Evolutionary conservation across 306 rosid genomes (phyloP).

Genomic region (Lathyrus sativus): DNA sequence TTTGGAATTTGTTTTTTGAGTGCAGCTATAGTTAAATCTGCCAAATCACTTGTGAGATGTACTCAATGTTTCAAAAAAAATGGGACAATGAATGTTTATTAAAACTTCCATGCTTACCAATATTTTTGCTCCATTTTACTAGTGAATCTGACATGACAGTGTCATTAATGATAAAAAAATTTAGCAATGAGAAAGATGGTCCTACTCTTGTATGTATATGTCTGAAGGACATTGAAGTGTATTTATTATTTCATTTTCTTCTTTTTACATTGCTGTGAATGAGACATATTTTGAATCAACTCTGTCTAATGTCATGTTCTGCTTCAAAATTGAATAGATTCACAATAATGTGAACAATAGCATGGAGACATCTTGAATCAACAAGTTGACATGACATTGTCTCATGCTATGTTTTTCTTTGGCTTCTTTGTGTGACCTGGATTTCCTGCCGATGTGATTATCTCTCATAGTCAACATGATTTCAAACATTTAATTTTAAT

Average conservation of each 20-base stretch:
- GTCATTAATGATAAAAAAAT: conserved; percentile 16
- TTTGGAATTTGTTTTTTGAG: conserved; percentile 45
- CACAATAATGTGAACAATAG: neutral
- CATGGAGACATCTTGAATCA: conserved; percentile 16
- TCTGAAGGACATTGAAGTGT: conserved; percentile 41
- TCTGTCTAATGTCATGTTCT: conserved; percentile 36
- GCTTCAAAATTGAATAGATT: neutral
- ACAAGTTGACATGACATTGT: conserved; percentile 1
- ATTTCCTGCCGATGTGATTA: neutral
- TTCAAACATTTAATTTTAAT: neutral
- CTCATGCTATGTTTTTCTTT: conserved; percentile 37
- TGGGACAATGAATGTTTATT: conserved; percentile 37
- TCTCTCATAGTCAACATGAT: neutral
- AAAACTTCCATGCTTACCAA: conserved; percentile 22
- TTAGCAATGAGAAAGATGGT: conserved; percentile 46
- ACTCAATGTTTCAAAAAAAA: conserved; percentile 34
- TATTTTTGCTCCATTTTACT: conserved; percentile 22
- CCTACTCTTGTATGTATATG: conserved; percentile 41
- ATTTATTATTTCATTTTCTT: conserved; percentile 23
- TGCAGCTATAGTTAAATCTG: conserved; percentile 47
- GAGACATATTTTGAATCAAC: conserved; percentile 46
- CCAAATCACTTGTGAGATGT: conserved; percentile 30
- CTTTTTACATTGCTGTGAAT: conserved; percentile 38
- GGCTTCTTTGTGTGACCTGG: neutral
- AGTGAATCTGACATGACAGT: conserved; percentile 43